phyloP scores from a whole-genome alignment of 2,329 filamentous ascomycete species.

The Alternaria infectoria region DNA sequence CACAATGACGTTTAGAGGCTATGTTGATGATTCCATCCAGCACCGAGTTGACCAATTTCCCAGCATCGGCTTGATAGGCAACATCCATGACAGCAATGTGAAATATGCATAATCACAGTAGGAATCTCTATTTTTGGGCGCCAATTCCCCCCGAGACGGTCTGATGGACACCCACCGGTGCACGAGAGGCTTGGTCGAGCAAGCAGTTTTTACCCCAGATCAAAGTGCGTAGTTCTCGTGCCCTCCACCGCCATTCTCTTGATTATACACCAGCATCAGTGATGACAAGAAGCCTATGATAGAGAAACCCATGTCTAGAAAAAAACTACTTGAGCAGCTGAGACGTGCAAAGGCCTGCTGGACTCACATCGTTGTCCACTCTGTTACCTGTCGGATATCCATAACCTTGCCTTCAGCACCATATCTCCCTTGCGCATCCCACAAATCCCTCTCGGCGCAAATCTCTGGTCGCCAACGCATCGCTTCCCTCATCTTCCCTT shows the following conservation, averaged over 20 bases:
- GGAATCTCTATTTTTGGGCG: neutral
- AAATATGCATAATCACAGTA: neutral
- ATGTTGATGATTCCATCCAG: neutral
- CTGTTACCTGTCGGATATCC: constrained; percentile 52
- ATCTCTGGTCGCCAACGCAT: constrained; percentile 62
- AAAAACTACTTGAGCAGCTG: neutral
- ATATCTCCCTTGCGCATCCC: constrained; percentile 56
- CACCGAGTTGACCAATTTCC: neutral
- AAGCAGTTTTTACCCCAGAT: neutral
- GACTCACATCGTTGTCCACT: constrained; percentile 27
- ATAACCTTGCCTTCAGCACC: constrained; percentile 57
- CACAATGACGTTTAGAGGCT: neutral
- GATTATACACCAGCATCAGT: neutral
- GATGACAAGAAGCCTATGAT: neutral
- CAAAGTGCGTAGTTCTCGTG: neutral
- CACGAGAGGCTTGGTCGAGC: neutral
- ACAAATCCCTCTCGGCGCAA: constrained; percentile 55
- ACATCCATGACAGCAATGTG: neutral
- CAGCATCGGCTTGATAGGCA: neutral
- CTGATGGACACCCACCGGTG: neutral
- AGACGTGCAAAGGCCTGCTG: neutral
- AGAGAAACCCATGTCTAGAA: neutral
- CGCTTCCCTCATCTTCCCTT: constrained; percentile 50
- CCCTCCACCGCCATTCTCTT: neutral
- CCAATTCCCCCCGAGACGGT: neutral